Evolutionary conservation across 2,329 filamentous ascomycete species (phyloP), one percentile per base, ranked within the genome.

Genomic region (Clarireedia homoeocarpa): DNA sequence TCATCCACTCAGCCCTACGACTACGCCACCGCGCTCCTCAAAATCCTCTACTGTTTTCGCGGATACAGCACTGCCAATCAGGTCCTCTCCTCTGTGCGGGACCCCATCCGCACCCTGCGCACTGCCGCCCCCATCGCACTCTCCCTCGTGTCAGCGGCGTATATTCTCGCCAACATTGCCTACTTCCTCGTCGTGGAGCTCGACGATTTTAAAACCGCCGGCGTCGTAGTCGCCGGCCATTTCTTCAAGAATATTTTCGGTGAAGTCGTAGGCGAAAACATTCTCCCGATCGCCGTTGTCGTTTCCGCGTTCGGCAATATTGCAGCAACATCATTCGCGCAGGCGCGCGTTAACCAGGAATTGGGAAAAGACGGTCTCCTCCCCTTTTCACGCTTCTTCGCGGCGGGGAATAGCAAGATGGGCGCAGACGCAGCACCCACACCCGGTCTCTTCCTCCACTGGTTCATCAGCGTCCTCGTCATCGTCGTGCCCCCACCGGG

Each of bases 111-210:
- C 36, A 84, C 81, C 0, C 71, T 85, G 51, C 79, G 78, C 62
- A 73, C 79, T 38, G 81, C 80, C 0, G 79, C 79, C 0, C 79
- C 80, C 0, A 60, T 78, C 3, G 81, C 79, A 0, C 74, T 84
- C 7, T 69, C 71, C n/a, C 71, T 77, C 7, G 77, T 81, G n/a
- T 75, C 77, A 0, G 65, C 80, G 24, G 67, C 79, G 0, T 84
- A 83, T 65, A 76, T 83, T 67, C 71, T 82, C 44, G 74, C 77
- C 66, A 83, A 82, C 64, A 73, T 82, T 36, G 77, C 80, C 20
- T 83, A 82, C 67, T 82, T 83, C 61, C 75, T 79, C 3, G 80
- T 79, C 6, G 78, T 83, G 1, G 77, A 79, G 17, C 77, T 77
- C 58, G 74, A 79, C 5, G 77, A 82, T 56, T 79, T 84, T 59